Evolutionary conservation across 2,329 filamentous ascomycete species (phyloP), one percentile per base, ranked within the genome.

Genomic region (Microdochium trichocladiopsis): DNA sequence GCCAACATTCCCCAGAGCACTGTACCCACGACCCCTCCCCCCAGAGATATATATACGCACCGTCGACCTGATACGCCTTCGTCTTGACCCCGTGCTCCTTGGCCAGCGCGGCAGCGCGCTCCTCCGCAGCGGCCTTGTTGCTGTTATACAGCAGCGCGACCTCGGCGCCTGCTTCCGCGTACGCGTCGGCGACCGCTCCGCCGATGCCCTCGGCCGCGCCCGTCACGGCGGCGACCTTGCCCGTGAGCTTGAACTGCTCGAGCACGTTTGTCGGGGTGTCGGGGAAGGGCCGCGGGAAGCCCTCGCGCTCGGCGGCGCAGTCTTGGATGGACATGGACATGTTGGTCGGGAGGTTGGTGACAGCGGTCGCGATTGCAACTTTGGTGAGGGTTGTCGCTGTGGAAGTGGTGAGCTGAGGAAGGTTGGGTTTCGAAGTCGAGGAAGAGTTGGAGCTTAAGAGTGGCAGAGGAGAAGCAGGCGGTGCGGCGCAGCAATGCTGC

Each of bases 201-300:
- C 74, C 74, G 41, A 77, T 70, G 0, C 74, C 74, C 41, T 75
- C 73, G 0, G 72, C 68, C 1, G 73, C 73, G 4, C 74, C 74
- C 0, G 65, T 76, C 1, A 77, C 62, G n/a, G 71, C 67, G 0
- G 70, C 68, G 51, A 71, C 67, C 52, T 68, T 75, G 9, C 67
- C 72, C 4, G 58, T 64, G 58, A 77, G 61, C 14, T 60, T 62
- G 48, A 77, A 65, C 49, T 77, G 74, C 45, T 76, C 67, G 1
- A 76, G 50, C 1, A 75, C 74, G 52, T 75, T 76, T 36, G 58
- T 51, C 1, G 71, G 68, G 0, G 66, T 72, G 51, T 66, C 56
- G 4, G 70, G 70, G 50, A 69, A 66, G 1, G 68, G 69, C 8
- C 65, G 64, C 3, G 68, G 68, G 54, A 69, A 70, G 21, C 69